Percentiles rank a stretch among this genome's conserved stretches.
phyloP scores from a whole-genome alignment of 2,329 filamentous ascomycete genomes.

The Arachnomyces sp. region DNA sequence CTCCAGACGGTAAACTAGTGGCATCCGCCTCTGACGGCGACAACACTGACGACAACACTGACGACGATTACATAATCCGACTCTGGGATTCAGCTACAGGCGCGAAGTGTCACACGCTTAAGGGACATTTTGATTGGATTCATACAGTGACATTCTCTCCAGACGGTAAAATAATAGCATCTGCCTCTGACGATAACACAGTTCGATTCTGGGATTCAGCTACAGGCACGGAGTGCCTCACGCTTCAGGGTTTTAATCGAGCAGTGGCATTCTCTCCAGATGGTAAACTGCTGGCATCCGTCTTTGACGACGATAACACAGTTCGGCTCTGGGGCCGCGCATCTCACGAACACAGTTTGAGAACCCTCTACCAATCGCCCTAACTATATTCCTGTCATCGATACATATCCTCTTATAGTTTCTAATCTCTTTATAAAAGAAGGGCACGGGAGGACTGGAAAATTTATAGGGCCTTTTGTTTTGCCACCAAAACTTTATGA shows the following conservation, averaged over 20 bases:
- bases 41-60: no score
- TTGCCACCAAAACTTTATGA: no score
- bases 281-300: slow-evolving; percentile 6
- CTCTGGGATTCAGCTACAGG: slow-evolving; percentile 12
- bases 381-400: no score
- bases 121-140: slow-evolving; percentile 6
- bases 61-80: slow-evolving; percentile 11
- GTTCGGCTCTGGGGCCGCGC: slow-evolving; percentile 16
- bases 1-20: slow-evolving; percentile 10
- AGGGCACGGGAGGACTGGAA: no score
- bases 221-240: slow-evolving; percentile 1
- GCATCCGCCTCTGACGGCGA: slow-evolving; percentile 13
- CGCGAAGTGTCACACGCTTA: slow-evolving; percentile 9
- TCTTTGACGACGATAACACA: slow-evolving; percentile 6
- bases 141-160: slow-evolving; percentile 10
- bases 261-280: slow-evolving; percentile 9
- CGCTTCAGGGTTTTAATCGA: no score
- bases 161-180: slow-evolving; percentile 11
- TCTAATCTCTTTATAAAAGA: no score
- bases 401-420: no score
- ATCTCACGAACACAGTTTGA: no score
- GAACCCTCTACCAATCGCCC: no score
- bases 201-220: slow-evolving; percentile 6
- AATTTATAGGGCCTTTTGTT: no score
- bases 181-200: slow-evolving; percentile 8